phyloP scores from a whole-genome alignment of 305 asterid genomes.

The Fraxinus velutina region DNA sequence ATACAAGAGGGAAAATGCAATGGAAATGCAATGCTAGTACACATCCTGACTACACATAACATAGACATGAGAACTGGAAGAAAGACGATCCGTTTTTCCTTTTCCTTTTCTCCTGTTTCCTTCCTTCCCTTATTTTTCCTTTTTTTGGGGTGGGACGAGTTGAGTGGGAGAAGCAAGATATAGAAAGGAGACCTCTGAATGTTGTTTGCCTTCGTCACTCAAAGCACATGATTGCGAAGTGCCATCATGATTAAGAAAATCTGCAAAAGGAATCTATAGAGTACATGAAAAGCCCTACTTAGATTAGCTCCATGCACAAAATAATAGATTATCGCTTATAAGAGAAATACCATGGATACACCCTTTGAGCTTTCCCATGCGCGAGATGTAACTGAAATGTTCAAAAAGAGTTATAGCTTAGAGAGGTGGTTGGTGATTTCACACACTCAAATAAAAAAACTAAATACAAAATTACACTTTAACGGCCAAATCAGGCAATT shows the following conservation, averaged over 20 bases:
- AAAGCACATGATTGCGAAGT: constrained; percentile 51
- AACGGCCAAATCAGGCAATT: not conserved
- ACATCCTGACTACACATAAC: not conserved
- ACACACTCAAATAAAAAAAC: not conserved
- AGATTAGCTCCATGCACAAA: not conserved
- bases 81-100: not conserved
- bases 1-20: not conserved
- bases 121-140: not conserved
- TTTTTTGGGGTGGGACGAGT: not conserved
- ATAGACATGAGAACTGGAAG: not conserved
- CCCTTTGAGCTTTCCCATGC: constrained; percentile 86
- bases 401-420: not conserved
- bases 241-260: constrained; percentile 70
- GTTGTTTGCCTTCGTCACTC: constrained; percentile 47
- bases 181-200: constrained; percentile 47
- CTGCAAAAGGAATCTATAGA: constrained; percentile 77
- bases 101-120: not conserved
- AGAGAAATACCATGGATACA: constrained; percentile 49
- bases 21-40: not conserved
- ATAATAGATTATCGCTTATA: not conserved
- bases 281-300: not conserved
- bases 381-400: constrained; percentile 62
- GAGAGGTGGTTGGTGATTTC: not conserved
- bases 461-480: not conserved
- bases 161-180: not conserved